Base-by-base conservation (phyloP, 352 stramenopile genomes). In the Phytophthora constricta region DNA sequence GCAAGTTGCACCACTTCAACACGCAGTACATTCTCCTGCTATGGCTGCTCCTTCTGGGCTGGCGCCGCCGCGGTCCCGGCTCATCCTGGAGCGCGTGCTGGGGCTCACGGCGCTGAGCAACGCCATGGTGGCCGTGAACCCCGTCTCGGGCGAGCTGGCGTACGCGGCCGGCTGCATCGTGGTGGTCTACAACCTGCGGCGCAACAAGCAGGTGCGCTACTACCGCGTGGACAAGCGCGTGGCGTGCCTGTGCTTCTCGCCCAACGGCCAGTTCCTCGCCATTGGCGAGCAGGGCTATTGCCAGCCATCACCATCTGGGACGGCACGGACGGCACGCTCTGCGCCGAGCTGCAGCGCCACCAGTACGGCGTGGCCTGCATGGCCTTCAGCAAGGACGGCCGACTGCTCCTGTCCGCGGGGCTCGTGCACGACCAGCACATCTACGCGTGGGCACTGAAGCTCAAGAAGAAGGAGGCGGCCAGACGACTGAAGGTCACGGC, bases 261-360 rank as follows among this genome's bases (percentile, higher is more conserved):
- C 77, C 25, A 94, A 81, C 26, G 90, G 90, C 8, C 86, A 91
- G 56, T 95, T 84, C 65, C 72, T 97, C 4, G 90, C 89, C 5
- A 95, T 97, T 31, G 89, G 89, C n/a, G 87, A 97, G 71, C 91
- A 91, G 73, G 89, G 90, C 0, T 91, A 94, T 62, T 85, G 14
- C 88, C 89, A 4, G 80, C 89, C 1, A 93, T 97, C 49, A 96
- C 88, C 25, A 91, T 97, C 25, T 97, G 89, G 87, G 86, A 96
- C 48, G 79, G 87, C 23, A 74, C 72, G 16, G 80, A 90, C 45
- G 89, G 89, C 47, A 85, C 82, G 58, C 83, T 96, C 16, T 87
- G 86, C n/a, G 82, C 86, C 14, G 88, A 96, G 66, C 62, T 97
- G 23, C 87, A 95, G 65, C 58, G 72, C 8, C 88, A 97, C 66